A percentile compares a stretch with the other conserved stretches of the same genome.
phyloP scores from a whole-genome alignment of 2,329 filamentous ascomycete genomes.

The Tolypocladium tundrense region DNA sequence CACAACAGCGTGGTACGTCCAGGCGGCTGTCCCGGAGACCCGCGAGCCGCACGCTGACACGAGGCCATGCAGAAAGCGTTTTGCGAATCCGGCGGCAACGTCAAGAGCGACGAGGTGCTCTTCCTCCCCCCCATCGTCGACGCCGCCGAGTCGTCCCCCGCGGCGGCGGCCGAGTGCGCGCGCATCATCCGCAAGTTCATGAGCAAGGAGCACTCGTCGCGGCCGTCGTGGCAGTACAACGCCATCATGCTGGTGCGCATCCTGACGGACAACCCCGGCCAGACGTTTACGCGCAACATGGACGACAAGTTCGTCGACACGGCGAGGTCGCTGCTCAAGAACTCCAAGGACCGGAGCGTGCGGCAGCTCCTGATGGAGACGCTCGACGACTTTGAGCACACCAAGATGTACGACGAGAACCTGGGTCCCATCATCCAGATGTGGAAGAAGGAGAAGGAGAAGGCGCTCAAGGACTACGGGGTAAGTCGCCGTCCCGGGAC shows the following conservation, averaged over 20 bases:
- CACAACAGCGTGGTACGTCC: conserved; percentile 53
- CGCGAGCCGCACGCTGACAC: conserved; percentile 9
- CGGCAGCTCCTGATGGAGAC: conserved; percentile 83
- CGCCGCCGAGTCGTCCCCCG: conserved; percentile 81
- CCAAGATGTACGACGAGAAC: conserved; percentile 65
- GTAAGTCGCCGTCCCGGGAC: conserved; percentile 22
- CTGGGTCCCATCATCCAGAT: conserved; percentile 63
- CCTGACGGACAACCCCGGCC: conserved; percentile 81
- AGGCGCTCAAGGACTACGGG: conserved; percentile 40
- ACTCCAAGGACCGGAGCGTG: conserved; percentile 63
- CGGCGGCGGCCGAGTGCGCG: conserved; percentile 73
- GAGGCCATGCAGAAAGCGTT: conserved; percentile 55
- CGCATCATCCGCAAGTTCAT: conserved; percentile 74
- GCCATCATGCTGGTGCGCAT: conserved; percentile 93
- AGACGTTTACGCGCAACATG: conserved; percentile 81
- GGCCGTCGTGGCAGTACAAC: conserved; percentile 79
- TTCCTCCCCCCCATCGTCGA: conserved; percentile 92
- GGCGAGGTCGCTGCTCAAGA: conserved; percentile 63
- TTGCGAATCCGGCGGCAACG: conserved; percentile 62
- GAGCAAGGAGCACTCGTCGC: conserved; percentile 55
- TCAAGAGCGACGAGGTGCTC: conserved; percentile 78
- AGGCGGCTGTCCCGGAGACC: background rate
- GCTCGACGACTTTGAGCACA: conserved; percentile 64
- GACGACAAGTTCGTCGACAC: conserved; percentile 75
- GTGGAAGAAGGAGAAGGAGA: conserved; percentile 83